Evolutionary conservation across 2,329 filamentous ascomycete genomes (phyloP), one percentile per base, ranked within the genome.

Genomic region (Ceratocystis cacaofunesta): DNA sequence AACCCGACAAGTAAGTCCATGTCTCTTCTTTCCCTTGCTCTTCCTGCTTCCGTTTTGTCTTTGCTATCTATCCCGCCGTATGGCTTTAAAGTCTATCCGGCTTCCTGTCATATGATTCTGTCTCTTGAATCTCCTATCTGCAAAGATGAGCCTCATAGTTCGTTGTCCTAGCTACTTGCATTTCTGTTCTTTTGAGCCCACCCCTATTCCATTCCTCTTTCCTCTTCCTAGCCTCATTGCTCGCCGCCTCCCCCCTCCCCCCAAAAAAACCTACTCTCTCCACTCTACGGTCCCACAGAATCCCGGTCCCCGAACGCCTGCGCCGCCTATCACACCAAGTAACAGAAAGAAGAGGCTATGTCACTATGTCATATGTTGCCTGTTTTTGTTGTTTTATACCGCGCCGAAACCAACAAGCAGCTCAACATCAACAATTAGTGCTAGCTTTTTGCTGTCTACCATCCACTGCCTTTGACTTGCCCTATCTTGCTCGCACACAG

Each of bases 1-100:
- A 79, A 70, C 73, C 74, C 46, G 82, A 85, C 70, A 84, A 84
- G 82, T 85, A 76, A 75, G 81, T 81, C 6, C 17, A 17, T 46
- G n/a, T 30, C 41, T 61, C 0, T 12, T 46, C 10, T 57, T 57
- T 19, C 25, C 32, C 30, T 41, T 44, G 43, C 43, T 46, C 25
- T 44, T 66, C 61, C 30, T 66, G 61, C 61, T 50, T 36, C 57
- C 52, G 50, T 44, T 68, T 57, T 60, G 65, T 43, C 57, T 60
- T 61, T 50, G 62, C 65, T 66, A 17, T 25, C 19, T 28, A 67
- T 43, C 58, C 57, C 41, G 12, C 30, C 44, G 2, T 10, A n/a
- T 36, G 8, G 1, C 32, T 25, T 41, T 62, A 0, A 12, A 15
- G 48, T 52, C 15, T 52, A 7, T 15, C 22, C 28, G 48, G 8